phyloP scores from a whole-genome alignment of 805 yeast genomes.

The Deakozyma indianensis region DNA sequence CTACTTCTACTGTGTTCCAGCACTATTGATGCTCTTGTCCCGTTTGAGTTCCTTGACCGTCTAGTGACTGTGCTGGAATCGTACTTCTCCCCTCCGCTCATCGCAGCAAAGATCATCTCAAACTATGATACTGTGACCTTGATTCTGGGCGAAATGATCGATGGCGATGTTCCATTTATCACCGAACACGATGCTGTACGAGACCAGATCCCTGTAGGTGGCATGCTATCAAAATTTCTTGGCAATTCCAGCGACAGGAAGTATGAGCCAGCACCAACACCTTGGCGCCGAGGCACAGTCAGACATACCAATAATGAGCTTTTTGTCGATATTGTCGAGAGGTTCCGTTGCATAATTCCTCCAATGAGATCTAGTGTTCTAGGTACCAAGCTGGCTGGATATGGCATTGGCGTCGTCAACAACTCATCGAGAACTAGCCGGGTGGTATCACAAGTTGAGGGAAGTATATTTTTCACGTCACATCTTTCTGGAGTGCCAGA shows the following conservation, averaged over 20 bases:
- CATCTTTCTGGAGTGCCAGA: constrained; percentile 70
- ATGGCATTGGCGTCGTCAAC: constrained; percentile 14
- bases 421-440: constrained; percentile 10
- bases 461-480: constrained; percentile 47
- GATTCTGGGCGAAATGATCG: constrained; percentile 63
- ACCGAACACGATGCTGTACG: constrained; percentile 59
- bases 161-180: constrained; percentile 57
- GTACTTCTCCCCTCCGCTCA: constrained; percentile 45
- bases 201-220: constrained; percentile 54
- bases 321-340: constrained; percentile 69
- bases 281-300: constrained; percentile 73
- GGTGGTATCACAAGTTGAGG: constrained; percentile 31
- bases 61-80: constrained; percentile 39
- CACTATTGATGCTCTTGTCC: constrained; percentile 34
- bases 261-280: constrained; percentile 23
- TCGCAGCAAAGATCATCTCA: constrained; percentile 43
- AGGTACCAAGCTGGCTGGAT: neutral
- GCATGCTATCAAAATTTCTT: constrained; percentile 39
- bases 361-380: constrained; percentile 10
- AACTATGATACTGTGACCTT: constrained; percentile 59
- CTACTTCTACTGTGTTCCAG: constrained; percentile 19
- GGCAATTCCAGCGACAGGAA: constrained; percentile 10
- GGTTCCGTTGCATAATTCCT: constrained; percentile 38
- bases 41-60: constrained; percentile 36
- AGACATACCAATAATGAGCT: constrained; percentile 69